These are phyloP conservation scores for Allomyces arbusculus DNA, from an alignment of 192 early-diverging fungal species.

Conservation along the genomic window DNA sequence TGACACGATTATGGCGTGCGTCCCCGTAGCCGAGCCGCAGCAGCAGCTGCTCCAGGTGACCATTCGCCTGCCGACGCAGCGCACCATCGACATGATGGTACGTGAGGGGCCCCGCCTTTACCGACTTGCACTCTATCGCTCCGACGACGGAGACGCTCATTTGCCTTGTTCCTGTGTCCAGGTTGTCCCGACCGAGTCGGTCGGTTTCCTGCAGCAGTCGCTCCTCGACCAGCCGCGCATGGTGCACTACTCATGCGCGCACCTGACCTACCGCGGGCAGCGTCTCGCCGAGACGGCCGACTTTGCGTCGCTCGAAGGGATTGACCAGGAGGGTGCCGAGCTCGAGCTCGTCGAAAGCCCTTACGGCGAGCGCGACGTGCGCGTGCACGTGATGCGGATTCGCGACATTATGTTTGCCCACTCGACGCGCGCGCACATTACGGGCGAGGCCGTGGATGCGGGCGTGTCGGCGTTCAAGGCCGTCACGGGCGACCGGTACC, in stretches of 20 bases:
- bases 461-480: conserved; percentile 48
- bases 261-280: conserved; percentile 46
- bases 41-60: neutral
- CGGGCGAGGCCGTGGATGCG: conserved; percentile 45
- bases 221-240: conserved; percentile 70
- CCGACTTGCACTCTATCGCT: neutral
- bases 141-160: neutral
- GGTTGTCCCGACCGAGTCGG: conserved; percentile 48
- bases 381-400: conserved; percentile 69
- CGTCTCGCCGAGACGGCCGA: conserved; percentile 62
- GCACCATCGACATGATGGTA: conserved; percentile 11
- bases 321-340: conserved; percentile 42
- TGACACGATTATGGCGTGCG: neutral
- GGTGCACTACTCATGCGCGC: conserved; percentile 80
- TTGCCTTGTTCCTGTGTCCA: conserved; percentile 4
- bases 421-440: conserved; percentile 26
- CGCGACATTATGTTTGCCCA: conserved; percentile 70
- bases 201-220: conserved; percentile 72
- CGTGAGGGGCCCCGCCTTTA: no score
- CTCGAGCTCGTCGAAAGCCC: conserved; percentile 45
- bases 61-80: conserved; percentile 7
- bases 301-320: conserved; percentile 47
- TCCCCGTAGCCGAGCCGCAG: neutral
- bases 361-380: conserved; percentile 86
- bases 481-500: conserved; percentile 20